Base-by-base conservation (phyloP, 2,329 filamentous ascomycete species). In the Rhytidhysteron rufulum region DNA sequence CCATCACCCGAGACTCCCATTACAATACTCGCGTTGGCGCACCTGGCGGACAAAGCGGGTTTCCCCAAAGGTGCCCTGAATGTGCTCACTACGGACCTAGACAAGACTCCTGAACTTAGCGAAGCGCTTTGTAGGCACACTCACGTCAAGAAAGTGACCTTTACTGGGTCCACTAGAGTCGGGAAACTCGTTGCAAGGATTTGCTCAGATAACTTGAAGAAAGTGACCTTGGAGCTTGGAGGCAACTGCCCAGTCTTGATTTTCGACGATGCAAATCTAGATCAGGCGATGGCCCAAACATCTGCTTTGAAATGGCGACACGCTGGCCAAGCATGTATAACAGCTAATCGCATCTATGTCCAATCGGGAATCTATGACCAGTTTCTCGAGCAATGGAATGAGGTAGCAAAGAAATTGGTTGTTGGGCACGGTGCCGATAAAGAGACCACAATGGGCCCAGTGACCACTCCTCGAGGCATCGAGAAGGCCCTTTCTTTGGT, bases 191-290 rank as follows among this genome's bases (percentile, higher is more conserved):
- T 83, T 9, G 79, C 80, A 0, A 74, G 71, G 34, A 71, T 79
- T 40, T 83, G 80, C 51, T 66, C 77, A 0, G 72, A 79, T 32
- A 78, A 76, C 1, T 57, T 83, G 42, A 83, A 83, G 68, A 83
- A 83, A 49, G 69, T 80, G 16, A 83, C 80, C 0, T 68, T 84
- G 6, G 80, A 83, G 52, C 67, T 83, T 9, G 80, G 80, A 39
- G 80, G 80, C 15, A 83, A 83, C 57, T 83, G 80, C 43, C 80
- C 80, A 1, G 80, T 82, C 53, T 56, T 83, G 16, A 73, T 84
- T 20, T 83, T 83, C 45, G 77, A 82, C 44, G 80, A 84, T 58
- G 80, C 79, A 9, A 74, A 81, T 50, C 66, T 83, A 16, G 73
- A 82, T 13, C 71, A 77, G 51, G 75, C 75, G n/a, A 58, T 66